phyloP scores from a whole-genome alignment of 106 monocot genomes.

The Posidonia australis region DNA sequence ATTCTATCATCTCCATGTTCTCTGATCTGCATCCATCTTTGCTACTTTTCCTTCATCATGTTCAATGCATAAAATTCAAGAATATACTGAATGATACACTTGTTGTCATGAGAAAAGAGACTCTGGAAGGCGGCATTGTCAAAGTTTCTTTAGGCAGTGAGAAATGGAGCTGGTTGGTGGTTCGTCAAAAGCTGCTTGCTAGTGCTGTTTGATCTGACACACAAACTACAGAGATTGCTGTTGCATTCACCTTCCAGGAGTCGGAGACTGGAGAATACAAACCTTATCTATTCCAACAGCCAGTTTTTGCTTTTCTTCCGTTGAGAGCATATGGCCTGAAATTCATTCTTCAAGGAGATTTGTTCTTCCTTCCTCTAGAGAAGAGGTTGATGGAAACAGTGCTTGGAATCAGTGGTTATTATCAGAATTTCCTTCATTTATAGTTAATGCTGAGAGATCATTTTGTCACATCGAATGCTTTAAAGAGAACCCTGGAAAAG shows the following conservation, averaged over 20 bases:
- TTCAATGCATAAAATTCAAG: constrained; percentile 67
- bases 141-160: constrained; percentile 71
- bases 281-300: constrained; percentile 60
- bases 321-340: constrained; percentile 86
- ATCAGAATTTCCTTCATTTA: constrained; percentile 72
- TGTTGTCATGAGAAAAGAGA: constrained; percentile 61
- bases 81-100: constrained; percentile 51
- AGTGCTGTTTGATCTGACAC: constrained; percentile 48
- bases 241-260: constrained; percentile 86
- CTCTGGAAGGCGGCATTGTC: constrained; percentile 63
- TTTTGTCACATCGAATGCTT: constrained; percentile 93
- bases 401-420: constrained; percentile 99
- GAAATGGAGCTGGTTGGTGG: constrained; percentile 80
- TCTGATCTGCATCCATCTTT: constrained; percentile 94
- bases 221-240: constrained; percentile 70
- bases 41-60: constrained; percentile 69
- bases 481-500: constrained; percentile 55
- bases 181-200: constrained; percentile 45
- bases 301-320: constrained; percentile 98
- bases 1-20: constrained; percentile 67
- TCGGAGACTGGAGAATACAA: constrained; percentile 42
- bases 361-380: constrained; percentile 93
- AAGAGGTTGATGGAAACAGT: constrained; percentile 91
- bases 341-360: constrained; percentile 99
- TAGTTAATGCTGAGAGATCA: constrained; percentile 54